Conservation (phyloP, 768 basidiomycete genomes). For the Panus rudis region DNA sequence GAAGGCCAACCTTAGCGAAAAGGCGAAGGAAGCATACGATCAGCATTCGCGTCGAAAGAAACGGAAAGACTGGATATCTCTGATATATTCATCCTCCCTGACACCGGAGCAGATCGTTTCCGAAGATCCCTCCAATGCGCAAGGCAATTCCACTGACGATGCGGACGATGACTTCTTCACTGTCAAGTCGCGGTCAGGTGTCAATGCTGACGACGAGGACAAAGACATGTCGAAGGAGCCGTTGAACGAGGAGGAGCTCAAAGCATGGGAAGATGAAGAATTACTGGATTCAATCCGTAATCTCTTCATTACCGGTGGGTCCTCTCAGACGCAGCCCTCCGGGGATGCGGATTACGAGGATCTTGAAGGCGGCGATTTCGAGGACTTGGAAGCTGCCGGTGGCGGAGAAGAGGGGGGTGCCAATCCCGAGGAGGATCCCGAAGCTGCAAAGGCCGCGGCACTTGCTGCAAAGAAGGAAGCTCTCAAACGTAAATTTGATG, state of each 20-base stretch:
- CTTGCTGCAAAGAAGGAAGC: conserved; percentile 85
- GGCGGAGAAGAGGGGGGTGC: conserved; percentile 4
- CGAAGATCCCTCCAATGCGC: conserved; percentile 24
- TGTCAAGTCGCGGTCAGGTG: conserved; percentile 34
- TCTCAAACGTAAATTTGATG: conserved; percentile 92
- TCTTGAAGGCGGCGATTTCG: conserved; percentile 28
- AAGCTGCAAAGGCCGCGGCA: conserved; percentile 37
- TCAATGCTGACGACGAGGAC: conserved; percentile 37
- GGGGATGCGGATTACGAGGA: conserved; percentile 35
- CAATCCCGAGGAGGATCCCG: conserved; percentile 21
- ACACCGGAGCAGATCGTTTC: conserved; percentile 62
- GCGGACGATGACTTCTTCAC: conserved; percentile 71
- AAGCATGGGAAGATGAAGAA: conserved; percentile 79
- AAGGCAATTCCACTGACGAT: conserved; percentile 29
- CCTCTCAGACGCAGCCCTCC: conserved; percentile 25
- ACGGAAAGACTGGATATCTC: conserved; percentile 72
- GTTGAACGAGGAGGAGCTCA: conserved; percentile 42
- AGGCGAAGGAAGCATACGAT: conserved; percentile 40
- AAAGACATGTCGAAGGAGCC: conserved; percentile 67
- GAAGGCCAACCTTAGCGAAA: conserved; percentile 59
- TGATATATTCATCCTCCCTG: conserved; percentile 71
- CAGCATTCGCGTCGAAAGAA: conserved; percentile 30
- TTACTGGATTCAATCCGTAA: conserved; percentile 80
- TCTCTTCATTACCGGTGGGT: conserved; percentile 82
- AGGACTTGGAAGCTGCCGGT: conserved; percentile 31